These are phyloP conservation scores for Dendrobium huoshanense DNA, from an alignment of 106 monocot genomes.

Conservation along the genomic window DNA sequence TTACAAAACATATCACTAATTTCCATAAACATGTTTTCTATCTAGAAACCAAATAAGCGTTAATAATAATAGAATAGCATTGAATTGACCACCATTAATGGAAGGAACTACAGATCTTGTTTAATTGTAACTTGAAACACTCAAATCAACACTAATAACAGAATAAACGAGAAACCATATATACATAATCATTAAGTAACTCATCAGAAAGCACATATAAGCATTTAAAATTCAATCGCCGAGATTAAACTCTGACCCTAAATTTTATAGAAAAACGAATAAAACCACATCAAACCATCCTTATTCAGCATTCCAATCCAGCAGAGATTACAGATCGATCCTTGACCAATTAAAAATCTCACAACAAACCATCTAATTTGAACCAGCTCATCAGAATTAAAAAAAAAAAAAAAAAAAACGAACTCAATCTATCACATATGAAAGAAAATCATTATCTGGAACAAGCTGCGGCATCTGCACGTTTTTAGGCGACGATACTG, in stretches of 20 bases:
- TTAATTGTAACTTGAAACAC: background rate
- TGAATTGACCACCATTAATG: background rate
- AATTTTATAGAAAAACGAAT: background rate
- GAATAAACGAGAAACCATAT: background rate
- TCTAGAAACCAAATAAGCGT: background rate
- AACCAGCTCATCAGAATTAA: background rate
- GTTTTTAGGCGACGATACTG: slow-evolving; percentile 57
- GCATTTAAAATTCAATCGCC: background rate
- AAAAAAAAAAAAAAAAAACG: background rate
- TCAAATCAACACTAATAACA: background rate
- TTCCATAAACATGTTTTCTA: background rate
- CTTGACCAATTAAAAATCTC: too few species aligned
- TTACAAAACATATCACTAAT: background rate
- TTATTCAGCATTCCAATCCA: background rate
- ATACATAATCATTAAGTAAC: background rate
- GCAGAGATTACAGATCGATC: background rate
- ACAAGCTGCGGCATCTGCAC: slow-evolving; percentile 37
- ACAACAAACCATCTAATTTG: background rate
- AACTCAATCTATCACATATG: background rate
- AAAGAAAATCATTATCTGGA: slow-evolving; percentile 31
- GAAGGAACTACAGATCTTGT: background rate
- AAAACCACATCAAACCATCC: background rate
- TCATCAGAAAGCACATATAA: background rate
- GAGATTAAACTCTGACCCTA: background rate
- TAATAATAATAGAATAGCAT: background rate